Conservation (phyloP, 164 flowering plant species). For the Hamamelis virginiana region DNA sequence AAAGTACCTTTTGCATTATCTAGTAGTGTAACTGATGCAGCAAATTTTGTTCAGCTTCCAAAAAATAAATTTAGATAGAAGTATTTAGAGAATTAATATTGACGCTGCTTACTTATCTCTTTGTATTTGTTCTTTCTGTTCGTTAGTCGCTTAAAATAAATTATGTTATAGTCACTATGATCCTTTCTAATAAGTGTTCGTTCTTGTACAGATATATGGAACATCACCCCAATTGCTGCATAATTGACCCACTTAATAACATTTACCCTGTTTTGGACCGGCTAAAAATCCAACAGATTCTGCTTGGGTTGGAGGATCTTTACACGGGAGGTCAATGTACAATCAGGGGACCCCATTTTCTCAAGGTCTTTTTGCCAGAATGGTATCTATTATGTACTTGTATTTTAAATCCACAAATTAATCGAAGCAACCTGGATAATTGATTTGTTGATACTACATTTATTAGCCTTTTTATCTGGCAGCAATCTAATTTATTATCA, state of each 20-base stretch:
- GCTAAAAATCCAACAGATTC: slow-evolving; percentile 62
- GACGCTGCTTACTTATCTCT: neutral
- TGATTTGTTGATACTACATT: neutral
- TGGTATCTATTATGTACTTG: slow-evolving; percentile 16
- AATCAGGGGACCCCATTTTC: slow-evolving; percentile 76
- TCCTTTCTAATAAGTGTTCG: slow-evolving; percentile 7
- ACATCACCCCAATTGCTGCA: slow-evolving; percentile 44
- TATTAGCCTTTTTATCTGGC: neutral
- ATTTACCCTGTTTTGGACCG: slow-evolving; percentile 83
- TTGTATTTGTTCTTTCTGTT: neutral
- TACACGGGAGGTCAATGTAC: slow-evolving; percentile 31
- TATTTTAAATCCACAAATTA: slow-evolving; percentile 1
- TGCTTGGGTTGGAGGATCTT: slow-evolving; percentile 62
- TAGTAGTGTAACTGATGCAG: neutral
- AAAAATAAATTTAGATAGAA: neutral
- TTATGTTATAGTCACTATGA: neutral
- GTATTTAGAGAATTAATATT: neutral
- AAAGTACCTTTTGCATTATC: neutral
- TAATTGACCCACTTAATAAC: slow-evolving; percentile 69
- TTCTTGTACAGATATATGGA: slow-evolving; percentile 49
- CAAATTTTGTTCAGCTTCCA: neutral
- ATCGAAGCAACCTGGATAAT: neutral
- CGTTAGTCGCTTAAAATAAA: neutral
- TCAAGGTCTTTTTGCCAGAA: slow-evolving; percentile 56
- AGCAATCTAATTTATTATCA: slow-evolving; percentile 4